Conservation (phyloP, 495 filamentous ascomycete species). For the Aspergillus nidulans region DNA sequence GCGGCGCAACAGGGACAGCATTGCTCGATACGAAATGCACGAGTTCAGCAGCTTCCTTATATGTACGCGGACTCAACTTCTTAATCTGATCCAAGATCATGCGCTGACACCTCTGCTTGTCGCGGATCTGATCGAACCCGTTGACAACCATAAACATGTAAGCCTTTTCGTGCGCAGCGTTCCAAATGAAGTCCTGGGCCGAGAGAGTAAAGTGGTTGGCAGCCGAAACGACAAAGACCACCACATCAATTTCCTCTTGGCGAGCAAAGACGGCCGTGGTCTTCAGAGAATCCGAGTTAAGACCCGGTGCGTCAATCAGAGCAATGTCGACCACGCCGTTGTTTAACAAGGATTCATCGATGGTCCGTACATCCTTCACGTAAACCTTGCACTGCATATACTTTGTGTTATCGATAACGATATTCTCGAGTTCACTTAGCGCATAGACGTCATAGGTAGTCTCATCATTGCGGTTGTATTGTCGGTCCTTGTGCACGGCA, state of each 20-base stretch:
- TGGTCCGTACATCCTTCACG: constrained; percentile 82
- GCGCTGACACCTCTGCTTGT: constrained; percentile 81
- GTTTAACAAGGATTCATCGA: constrained; percentile 91
- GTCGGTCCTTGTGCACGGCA: constrained; percentile 73
- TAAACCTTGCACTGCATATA: constrained; percentile 98
- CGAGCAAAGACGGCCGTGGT: constrained; percentile 95
- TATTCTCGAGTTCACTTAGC: constrained; percentile 72
- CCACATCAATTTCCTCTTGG: constrained; percentile 98
- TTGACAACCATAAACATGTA: constrained; percentile 99
- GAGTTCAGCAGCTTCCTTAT: constrained; percentile 86
- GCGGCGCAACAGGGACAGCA: constrained; percentile 71
- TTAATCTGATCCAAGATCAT: constrained; percentile 88
- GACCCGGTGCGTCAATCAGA: constrained; percentile 90
- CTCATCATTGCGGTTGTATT: constrained; percentile 87
- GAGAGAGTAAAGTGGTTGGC: constrained; percentile 97
- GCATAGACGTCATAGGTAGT: constrained; percentile 84
- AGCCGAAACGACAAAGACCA: constrained; percentile 96
- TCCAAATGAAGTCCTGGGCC: constrained; percentile 93
- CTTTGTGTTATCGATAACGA: constrained; percentile 79
- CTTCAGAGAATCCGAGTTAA: constrained; percentile 93
- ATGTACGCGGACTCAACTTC: constrained; percentile 79
- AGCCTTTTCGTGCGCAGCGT: constrained; percentile 92
- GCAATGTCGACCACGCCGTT: constrained; percentile 98
- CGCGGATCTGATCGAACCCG: constrained; percentile 87
- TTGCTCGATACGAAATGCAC: constrained; percentile 98